Conservation (phyloP, 2,329 filamentous ascomycete species). For the Fusarium sp. region DNA sequence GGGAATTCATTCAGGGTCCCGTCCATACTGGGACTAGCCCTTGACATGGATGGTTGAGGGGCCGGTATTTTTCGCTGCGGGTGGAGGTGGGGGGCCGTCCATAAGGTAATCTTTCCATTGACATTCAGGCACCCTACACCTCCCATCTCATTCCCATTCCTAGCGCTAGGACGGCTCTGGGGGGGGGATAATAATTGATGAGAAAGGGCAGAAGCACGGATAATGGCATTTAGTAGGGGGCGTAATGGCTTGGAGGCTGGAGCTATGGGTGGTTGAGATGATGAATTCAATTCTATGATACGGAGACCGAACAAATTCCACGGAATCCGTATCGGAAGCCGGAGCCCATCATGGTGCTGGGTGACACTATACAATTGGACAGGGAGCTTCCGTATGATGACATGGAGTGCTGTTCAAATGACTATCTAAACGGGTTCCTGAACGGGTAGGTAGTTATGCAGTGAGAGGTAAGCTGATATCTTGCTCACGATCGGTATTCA, state of each 20-base stretch:
- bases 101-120: too few species aligned
- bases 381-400: not conserved
- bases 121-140: slow-evolving; percentile 16
- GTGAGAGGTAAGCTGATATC: slow-evolving; percentile 1
- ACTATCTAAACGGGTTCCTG: not conserved
- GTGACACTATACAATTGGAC: not conserved
- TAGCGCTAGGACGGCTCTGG: slow-evolving; percentile 7
- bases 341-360: slow-evolving; percentile 2
- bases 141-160: slow-evolving; percentile 27
- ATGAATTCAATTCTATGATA: slow-evolving; percentile 13
- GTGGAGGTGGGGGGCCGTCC: slow-evolving; percentile 33
- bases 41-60: slow-evolving; percentile 35
- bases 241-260: slow-evolving; percentile 4
- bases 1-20: slow-evolving; percentile 36
- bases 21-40: slow-evolving; percentile 8
- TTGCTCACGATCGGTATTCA: not conserved
- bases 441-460: not conserved
- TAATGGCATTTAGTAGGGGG: slow-evolving; percentile 19
- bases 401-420: not conserved
- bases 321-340: slow-evolving; percentile 43
- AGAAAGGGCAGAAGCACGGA: slow-evolving; percentile 15
- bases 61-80: slow-evolving; percentile 24
- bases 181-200: slow-evolving; percentile 29
- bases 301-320: slow-evolving; percentile 35
- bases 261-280: slow-evolving; percentile 28